Conservation (phyloP, 805 yeast species). For the Ogataea henricii region DNA sequence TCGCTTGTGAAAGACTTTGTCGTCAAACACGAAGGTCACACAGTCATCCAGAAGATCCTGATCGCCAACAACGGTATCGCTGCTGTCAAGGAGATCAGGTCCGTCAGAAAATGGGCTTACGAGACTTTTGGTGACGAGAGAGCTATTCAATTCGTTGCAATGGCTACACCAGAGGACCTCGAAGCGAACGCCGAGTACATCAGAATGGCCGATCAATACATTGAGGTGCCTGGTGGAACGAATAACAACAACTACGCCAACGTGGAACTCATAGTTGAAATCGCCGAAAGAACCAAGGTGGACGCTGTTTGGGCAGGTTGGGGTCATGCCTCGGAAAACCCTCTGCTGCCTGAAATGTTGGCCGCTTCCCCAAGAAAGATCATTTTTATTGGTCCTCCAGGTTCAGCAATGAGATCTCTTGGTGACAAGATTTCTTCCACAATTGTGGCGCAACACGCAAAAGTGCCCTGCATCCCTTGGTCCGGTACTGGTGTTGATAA, state of each 20-base stretch:
- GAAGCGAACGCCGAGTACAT: slow-evolving; percentile 97
- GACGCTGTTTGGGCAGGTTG: slow-evolving; percentile 99
- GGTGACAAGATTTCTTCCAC: slow-evolving; percentile 99
- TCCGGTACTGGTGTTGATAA: slow-evolving; percentile 96
- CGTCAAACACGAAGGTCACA: slow-evolving; percentile 85
- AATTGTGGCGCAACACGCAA: slow-evolving; percentile 97
- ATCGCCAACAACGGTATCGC: slow-evolving; percentile 99
- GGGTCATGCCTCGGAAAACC: slow-evolving; percentile 99
- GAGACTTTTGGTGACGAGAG: slow-evolving; percentile 97
- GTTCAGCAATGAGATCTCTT: slow-evolving; percentile 97
- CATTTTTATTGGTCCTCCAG: slow-evolving; percentile 98
- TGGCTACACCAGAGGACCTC: slow-evolving; percentile 99
- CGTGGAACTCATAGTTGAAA: slow-evolving; percentile 93
- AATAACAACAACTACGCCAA: slow-evolving; percentile 98
- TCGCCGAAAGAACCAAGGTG: slow-evolving; percentile 94
- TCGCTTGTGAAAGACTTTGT: slow-evolving; percentile 82
- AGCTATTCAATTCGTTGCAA: slow-evolving; percentile 90
- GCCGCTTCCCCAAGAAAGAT: slow-evolving; percentile 92
- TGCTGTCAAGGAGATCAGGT: slow-evolving; percentile 97
- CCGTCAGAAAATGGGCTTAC: slow-evolving; percentile 98
- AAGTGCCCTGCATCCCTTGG: slow-evolving; percentile 99
- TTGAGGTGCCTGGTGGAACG: slow-evolving; percentile 99
- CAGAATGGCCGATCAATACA: slow-evolving; percentile 98
- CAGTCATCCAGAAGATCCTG: slow-evolving; percentile 83
- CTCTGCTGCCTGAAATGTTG: slow-evolving; percentile 86